These are phyloP conservation scores for Kuraishia capsulata DNA, from an alignment of 805 yeast genomes.

Conservation along the genomic window DNA sequence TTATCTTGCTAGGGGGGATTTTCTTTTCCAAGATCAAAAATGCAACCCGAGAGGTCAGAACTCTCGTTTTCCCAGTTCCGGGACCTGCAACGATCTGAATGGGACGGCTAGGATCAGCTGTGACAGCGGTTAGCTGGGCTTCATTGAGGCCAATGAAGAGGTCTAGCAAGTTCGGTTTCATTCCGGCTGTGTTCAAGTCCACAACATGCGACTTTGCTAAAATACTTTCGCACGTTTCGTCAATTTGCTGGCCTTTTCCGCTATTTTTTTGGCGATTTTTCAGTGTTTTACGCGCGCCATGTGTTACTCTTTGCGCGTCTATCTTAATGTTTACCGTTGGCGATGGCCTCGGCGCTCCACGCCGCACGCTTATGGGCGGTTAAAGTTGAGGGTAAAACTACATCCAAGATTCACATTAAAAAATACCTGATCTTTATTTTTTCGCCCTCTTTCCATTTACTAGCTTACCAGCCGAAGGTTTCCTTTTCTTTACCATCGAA, in stretches of 20 bases:
- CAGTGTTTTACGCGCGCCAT: no score
- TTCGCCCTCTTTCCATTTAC: conserved; percentile 1
- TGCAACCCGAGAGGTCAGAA: conserved; percentile 72
- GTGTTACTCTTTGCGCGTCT: no score
- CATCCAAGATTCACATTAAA: no score
- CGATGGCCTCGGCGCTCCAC: no score
- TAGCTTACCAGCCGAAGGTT: conserved; percentile 7
- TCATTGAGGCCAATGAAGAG: conserved; percentile 23
- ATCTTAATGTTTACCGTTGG: no score
- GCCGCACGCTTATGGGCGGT: no score
- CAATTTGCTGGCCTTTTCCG: no score
- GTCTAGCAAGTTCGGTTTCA: no score
- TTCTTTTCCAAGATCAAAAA: conserved; percentile 43
- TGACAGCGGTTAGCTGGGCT: conserved; percentile 34
- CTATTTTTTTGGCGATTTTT: no score
- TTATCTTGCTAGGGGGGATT: conserved; percentile 50
- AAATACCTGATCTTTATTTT: no score
- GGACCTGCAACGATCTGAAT: conserved; percentile 53
- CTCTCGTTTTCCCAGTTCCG: conserved; percentile 74
- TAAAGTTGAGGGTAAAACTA: no score
- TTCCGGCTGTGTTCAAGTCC: not conserved
- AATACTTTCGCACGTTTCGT: no score
- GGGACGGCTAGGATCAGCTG: conserved; percentile 25
- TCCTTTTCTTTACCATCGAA: conserved; percentile 47
- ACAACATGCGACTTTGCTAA: not conserved